Conservation (phyloP, 495 filamentous ascomycete genomes). For the Parmelia sp. region DNA sequence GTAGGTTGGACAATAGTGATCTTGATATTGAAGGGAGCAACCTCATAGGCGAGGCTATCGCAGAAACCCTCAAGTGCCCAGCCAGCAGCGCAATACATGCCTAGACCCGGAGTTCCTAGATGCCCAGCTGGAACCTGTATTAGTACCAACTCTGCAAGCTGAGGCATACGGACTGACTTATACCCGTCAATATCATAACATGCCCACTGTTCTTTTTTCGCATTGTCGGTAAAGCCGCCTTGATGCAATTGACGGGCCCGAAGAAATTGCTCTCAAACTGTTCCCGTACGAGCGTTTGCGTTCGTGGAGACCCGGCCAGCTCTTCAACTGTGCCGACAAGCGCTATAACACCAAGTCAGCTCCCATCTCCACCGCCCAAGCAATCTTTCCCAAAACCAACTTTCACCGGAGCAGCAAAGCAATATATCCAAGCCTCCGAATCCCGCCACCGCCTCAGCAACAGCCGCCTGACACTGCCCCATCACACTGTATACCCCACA, state of each 20-base stretch:
- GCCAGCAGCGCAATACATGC: constrained; percentile 83
- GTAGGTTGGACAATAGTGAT: constrained; percentile 90
- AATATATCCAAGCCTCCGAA: constrained; percentile 88
- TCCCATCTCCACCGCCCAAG: background rate
- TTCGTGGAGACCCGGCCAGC: constrained; percentile 63
- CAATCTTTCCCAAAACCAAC: constrained; percentile 31
- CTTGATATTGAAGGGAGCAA: constrained; percentile 95
- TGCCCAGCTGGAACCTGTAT: constrained; percentile 54
- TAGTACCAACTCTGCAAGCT: background rate
- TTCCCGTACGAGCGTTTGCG: constrained; percentile 70
- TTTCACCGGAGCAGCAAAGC: constrained; percentile 80
- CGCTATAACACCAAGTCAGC: constrained; percentile 42
- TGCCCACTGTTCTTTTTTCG: constrained; percentile 74
- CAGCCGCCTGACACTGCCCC: constrained; percentile 61
- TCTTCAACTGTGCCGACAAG: constrained; percentile 91
- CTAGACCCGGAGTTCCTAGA: constrained; percentile 85
- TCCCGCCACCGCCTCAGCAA: constrained; percentile 74
- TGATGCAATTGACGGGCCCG: constrained; percentile 91
- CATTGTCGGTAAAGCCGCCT: constrained; percentile 75
- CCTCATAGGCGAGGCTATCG: constrained; percentile 86
- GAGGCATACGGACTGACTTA: constrained; percentile 47
- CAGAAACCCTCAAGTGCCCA: constrained; percentile 98
- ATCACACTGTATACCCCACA: constrained; percentile 21
- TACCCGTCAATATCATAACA: constrained; percentile 81
- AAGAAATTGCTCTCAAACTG: constrained; percentile 98